Percentiles rank a stretch among this genome's conserved stretches.
These are phyloP conservation scores for Phylloboletellus chloephorus DNA, from an alignment of 1,284 basidiomycete genomes.

Conservation along the genomic window DNA sequence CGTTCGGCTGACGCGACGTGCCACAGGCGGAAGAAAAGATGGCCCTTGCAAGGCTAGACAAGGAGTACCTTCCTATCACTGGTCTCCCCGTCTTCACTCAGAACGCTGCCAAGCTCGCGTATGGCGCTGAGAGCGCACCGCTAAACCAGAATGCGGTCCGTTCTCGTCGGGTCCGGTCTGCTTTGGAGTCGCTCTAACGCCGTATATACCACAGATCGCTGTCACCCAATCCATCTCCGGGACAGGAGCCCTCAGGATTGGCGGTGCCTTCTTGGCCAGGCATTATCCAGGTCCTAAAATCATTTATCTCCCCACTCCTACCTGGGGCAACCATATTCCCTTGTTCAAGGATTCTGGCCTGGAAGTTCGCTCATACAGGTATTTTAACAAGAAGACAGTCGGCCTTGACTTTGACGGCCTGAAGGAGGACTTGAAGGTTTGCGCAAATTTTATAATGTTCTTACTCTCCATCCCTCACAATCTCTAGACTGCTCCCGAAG, in stretches of 20 bases:
- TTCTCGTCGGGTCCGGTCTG: slow-evolving; percentile 19
- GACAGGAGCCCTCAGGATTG: slow-evolving; percentile 96
- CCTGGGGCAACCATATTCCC: slow-evolving; percentile 97
- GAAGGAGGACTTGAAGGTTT: slow-evolving; percentile 78
- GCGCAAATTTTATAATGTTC: slow-evolving; percentile 18
- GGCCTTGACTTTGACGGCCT: slow-evolving; percentile 92
- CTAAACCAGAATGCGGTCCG: slow-evolving; percentile 73
- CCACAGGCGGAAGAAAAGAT: slow-evolving; percentile 78
- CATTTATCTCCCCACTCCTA: slow-evolving; percentile 92
- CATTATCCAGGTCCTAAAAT: slow-evolving; percentile 86
- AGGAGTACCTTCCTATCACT: slow-evolving; percentile 98
- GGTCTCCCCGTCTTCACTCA: slow-evolving; percentile 86
- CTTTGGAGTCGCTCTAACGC: slow-evolving; percentile 1
- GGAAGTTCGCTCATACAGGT: slow-evolving; percentile 89
- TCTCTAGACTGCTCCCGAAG: slow-evolving; percentile 65
- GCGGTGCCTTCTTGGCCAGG: slow-evolving; percentile 87
- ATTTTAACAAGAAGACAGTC: slow-evolving; percentile 93
- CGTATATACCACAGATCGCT: slow-evolving; percentile 59
- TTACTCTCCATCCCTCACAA: slow-evolving; percentile 3
- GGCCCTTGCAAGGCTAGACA: slow-evolving; percentile 71
- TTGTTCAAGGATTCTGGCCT: slow-evolving; percentile 88
- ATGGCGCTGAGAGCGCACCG: slow-evolving; percentile 77
- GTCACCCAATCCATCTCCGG: slow-evolving; percentile 97
- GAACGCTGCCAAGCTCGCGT: slow-evolving; percentile 88
- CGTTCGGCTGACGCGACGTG: slow-evolving; percentile 8